phyloP scores from a whole-genome alignment of 257 asterid species.

The Jasminum sambac region DNA sequence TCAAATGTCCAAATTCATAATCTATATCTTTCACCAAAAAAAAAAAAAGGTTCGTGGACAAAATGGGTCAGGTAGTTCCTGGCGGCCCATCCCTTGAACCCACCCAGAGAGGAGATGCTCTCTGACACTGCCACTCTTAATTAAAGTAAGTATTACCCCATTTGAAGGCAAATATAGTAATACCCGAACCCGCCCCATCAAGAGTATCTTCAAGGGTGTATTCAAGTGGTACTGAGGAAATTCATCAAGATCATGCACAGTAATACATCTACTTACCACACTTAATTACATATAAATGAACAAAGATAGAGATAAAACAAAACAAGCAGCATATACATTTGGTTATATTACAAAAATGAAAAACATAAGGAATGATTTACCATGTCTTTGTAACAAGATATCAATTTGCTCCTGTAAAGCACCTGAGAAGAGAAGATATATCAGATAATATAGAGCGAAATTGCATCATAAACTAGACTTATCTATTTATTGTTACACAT shows the following conservation, averaged over 20 bases:
- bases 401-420: conserved; percentile 44
- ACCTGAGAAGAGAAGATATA: conserved; percentile 41
- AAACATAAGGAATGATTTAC: conserved; percentile 35
- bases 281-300: conserved; percentile 14
- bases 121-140: no score
- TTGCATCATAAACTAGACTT: neutral
- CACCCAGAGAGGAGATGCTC: no score
- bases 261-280: conserved; percentile 6
- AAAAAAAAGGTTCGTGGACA: no score
- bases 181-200: no score
- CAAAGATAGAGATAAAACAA: neutral
- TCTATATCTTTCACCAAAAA: no score
- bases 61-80: no score
- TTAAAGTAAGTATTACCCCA: no score
- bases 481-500: neutral
- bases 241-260: conserved; percentile 3
- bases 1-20: no score
- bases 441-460: conserved; percentile 3
- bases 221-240: neutral
- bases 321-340: conserved; percentile 16
- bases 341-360: conserved; percentile 8
- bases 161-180: no score
- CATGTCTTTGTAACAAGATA: conserved; percentile 70
- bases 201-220: neutral
- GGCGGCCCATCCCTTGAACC: no score